Evolutionary conservation across 2,329 filamentous ascomycete genomes (phyloP), one percentile per base, ranked within the genome.

Genomic region (Penicillium hesseltinei): DNA sequence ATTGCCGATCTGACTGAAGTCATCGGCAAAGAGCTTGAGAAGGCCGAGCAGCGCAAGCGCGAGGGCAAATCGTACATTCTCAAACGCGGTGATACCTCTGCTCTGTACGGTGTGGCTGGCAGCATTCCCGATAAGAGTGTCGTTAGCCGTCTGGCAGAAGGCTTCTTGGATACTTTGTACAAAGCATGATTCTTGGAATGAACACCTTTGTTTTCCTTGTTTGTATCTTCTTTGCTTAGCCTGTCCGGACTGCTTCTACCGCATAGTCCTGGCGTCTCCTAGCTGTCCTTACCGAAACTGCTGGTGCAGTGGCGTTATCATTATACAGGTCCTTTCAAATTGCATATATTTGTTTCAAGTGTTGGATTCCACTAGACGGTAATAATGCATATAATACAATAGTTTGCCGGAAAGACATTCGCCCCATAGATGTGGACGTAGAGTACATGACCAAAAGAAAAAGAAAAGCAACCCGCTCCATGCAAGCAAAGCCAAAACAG

Each of bases 81-180:
- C 52, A 81, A 82, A 62, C 81, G 80, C 6, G 86, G 78, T 3
- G 90, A 96, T 72, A 87, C 91, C 15, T 90, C 91, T 1, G 92
- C 92, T 5, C 78, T 99, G 61, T 99, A 99, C 75, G 94, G 94
- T 54, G 92, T 99, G 56, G 94, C 94, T 0, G 94, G 94, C 6
- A 95, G 90, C 69, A 77, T 99, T 74, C 94, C 94, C 1, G 95
- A 99, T 73, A 97, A 97, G 84, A 91, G 89, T 65, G 88, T 99
- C 35, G 92, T 99, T 33, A 90, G 91, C 63, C 91, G 96, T 68
- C 77, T 99, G 71, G 93, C 92, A 2, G 90, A 83, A 65, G 93
- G 92, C 0, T 99, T 97, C 76, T 80, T 97, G 71, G 92, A 97
- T 77, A 88, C 94, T 51, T 73, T 97, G 75, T 97, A 97, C 77